Evolutionary conservation across 345 rosid genomes (phyloP).

Genomic region (Turritis glabra): DNA sequence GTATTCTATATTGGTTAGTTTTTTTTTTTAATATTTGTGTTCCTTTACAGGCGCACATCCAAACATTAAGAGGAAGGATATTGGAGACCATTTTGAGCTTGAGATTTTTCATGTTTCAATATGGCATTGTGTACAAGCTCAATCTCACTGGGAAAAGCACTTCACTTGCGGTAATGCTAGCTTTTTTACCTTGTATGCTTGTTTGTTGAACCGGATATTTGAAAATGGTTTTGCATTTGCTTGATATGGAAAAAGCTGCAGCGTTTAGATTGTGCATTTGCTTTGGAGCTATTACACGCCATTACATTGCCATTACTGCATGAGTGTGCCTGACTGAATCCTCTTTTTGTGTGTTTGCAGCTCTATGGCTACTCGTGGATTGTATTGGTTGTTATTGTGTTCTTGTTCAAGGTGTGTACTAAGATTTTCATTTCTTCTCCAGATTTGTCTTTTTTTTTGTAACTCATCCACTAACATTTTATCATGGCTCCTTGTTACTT

Average conservation of each 20-base stretch:
- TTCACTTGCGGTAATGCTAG: conserved; percentile 71
- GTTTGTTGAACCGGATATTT: background rate
- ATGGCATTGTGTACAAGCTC: conserved; percentile 95
- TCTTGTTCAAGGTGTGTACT: conserved; percentile 73
- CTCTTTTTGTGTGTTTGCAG: conserved; percentile 39
- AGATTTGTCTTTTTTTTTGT: background rate
- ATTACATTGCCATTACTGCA: background rate
- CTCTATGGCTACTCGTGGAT: conserved; percentile 93
- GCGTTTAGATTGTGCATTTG: background rate
- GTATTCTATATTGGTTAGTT: background rate
- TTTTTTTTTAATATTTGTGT: background rate
- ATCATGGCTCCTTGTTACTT: conserved; percentile 28
- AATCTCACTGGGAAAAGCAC: conserved; percentile 64
- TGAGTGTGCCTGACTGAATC: background rate
- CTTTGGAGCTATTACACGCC: background rate
- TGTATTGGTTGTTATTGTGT: conserved; percentile 60
- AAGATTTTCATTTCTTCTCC: background rate
- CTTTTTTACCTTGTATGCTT: background rate
- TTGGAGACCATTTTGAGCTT: conserved; percentile 86
- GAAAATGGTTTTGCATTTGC: background rate
- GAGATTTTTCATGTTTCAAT: conserved; percentile 90
- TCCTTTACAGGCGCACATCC: conserved; percentile 78
- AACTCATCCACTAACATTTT: background rate
- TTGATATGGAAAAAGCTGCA: conserved; percentile 7
- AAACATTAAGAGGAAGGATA: conserved; percentile 87